phyloP scores from a whole-genome alignment of 208 protist genomes.

The Crithidia fasciculata region DNA sequence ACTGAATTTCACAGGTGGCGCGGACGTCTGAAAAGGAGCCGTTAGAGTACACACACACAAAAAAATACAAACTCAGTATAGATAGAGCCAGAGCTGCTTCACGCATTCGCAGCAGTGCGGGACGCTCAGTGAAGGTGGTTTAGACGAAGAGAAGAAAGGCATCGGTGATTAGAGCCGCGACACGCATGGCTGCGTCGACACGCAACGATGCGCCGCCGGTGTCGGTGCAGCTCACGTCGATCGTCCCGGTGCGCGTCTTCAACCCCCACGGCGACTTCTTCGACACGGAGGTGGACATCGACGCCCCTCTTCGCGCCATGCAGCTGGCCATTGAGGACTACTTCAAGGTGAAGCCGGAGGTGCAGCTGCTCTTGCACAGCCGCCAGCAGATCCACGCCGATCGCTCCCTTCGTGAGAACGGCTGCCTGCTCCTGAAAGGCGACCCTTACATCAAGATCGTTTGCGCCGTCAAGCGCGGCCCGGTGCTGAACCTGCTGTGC shows the following conservation, averaged over 20 bases:
- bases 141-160: neutral
- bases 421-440: conserved; percentile 86
- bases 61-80: neutral
- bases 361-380: conserved; percentile 85
- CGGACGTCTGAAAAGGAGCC: no score
- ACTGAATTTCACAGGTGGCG: no score
- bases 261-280: conserved; percentile 81
- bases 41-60: conserved; percentile 18
- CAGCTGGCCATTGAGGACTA: conserved; percentile 85
- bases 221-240: conserved; percentile 70
- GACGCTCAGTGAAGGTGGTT: no score
- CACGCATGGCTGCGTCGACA: neutral
- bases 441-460: conserved; percentile 84
- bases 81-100: no score
- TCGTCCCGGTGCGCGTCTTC: conserved; percentile 78
- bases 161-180: no score
- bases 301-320: conserved; percentile 68
- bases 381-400: conserved; percentile 67
- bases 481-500: conserved; percentile 75
- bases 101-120: no score
- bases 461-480: conserved; percentile 66
- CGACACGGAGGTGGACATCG: conserved; percentile 82
- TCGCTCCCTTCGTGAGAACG: conserved; percentile 68
- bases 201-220: conserved; percentile 16
- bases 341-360: conserved; percentile 79